These are phyloP conservation scores for Diaporthe batatas DNA, from an alignment of 2,329 filamentous ascomycete genomes.

Conservation along the genomic window DNA sequence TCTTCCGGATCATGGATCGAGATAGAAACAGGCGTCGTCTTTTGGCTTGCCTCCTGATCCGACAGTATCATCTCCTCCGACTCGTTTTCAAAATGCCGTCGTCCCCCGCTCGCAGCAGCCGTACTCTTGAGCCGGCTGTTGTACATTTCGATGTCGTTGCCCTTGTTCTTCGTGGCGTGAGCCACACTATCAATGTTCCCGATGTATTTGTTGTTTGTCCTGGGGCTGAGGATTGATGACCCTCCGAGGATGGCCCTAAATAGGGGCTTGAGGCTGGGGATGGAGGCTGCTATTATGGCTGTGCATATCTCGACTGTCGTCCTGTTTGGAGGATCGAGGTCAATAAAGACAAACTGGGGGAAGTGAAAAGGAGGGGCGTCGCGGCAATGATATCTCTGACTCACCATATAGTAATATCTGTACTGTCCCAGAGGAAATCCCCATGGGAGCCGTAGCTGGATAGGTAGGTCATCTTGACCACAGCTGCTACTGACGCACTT, in stretches of 20 bases:
- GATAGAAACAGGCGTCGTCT: constrained; percentile 16
- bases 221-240: constrained; percentile 7
- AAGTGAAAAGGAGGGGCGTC: not conserved
- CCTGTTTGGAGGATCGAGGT: not conserved
- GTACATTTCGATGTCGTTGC: constrained; percentile 7
- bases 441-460: constrained; percentile 47
- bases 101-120: not conserved
- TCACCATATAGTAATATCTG: constrained; percentile 49
- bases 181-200: not conserved
- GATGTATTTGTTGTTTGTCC: not conserved
- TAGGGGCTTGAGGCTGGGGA: constrained; percentile 48
- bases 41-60: not conserved
- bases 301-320: constrained; percentile 47
- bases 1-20: not conserved
- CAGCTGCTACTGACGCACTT: constrained; percentile 12
- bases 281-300: constrained; percentile 49
- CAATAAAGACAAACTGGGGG: not conserved
- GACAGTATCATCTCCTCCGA: constrained; percentile 20
- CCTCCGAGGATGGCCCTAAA: constrained; percentile 44
- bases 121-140: constrained; percentile 12
- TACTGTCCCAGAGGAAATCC: constrained; percentile 49
- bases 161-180: not conserved
- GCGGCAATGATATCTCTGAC: not conserved
- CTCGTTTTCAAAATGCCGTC: not conserved
- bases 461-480: constrained; percentile 47